Evolutionary conservation across 164 flowering plant genomes (phyloP), one percentile per base, ranked within the genome.

Genomic region (Umbilicus rupestris): DNA sequence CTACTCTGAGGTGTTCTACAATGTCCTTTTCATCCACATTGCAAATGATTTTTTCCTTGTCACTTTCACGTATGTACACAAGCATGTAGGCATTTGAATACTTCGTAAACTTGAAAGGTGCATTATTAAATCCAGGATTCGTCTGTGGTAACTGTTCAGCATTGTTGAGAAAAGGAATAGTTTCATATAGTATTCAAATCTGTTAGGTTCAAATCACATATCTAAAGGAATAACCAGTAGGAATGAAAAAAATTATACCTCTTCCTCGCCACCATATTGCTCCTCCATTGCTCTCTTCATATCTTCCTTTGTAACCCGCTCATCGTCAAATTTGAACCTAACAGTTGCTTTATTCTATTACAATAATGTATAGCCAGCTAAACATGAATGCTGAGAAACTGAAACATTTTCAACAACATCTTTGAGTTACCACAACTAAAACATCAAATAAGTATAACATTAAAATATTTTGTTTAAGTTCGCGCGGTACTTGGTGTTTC

Each of bases 31-130:
- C 92, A 71, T 85, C 94, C 59, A 88, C 97, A 73, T 84, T 74
- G 71, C 97, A 90, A 47, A 90, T 81, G 42, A 90, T 87, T 70
- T 90, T 90, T 44, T 88, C 95, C 73, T 85, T 88, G 75, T 90
- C 97, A 82, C 95, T 83, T 68, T 90, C 95, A 45, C 97, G 88
- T 70, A 90, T 84, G 70, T 90, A 90, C 64, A 90, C 97, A 75
- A 90, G 92, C 97, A 90, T 90, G 79, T 90, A 90, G 16, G 97
- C 97, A 84, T 87, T 90, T 59, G 95, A 89, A 66, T 92, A 90
- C 70, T 89, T 92, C 4, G 97, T 89, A 70, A 92, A 89, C 74
- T 89, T 89, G 66, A 87, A 89, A 9, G 96, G 90, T 35, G 89
- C 76, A 63, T 89, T 87, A 67, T 87, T 87, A 80, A 87, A 83